Conservation (phyloP, 202 grass and related monocot species). For the Cymbopogon flexuosus region DNA sequence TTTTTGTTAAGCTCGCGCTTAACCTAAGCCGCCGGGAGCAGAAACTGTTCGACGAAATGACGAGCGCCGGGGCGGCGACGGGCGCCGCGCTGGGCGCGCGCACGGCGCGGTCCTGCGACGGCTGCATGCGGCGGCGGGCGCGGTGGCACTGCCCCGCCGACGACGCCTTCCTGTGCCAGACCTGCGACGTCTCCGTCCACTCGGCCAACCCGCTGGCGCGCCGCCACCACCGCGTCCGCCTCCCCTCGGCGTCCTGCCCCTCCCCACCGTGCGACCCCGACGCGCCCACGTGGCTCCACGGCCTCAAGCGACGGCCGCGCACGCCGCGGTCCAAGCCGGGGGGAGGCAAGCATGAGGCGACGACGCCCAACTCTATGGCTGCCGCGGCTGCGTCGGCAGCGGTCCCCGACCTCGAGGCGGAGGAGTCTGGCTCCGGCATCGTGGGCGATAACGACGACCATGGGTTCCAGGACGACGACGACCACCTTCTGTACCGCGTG, state of each 20-base stretch:
- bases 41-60: conserved; percentile 28
- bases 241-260: conserved; percentile 16
- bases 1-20: conserved; percentile 23
- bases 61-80: conserved; percentile 32
- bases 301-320: conserved; percentile 64
- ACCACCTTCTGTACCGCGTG: conserved; percentile 68
- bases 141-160: conserved; percentile 79
- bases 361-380: not conserved
- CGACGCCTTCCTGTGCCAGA: conserved; percentile 80
- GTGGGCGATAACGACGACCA: not conserved
- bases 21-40: not conserved
- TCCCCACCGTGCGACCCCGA: conserved; percentile 26
- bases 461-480: conserved; percentile 26
- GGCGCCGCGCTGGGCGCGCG: conserved; percentile 47
- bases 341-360: conserved; percentile 13
- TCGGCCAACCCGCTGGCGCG: conserved; percentile 76
- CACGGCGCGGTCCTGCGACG: conserved; percentile 72
- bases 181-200: conserved; percentile 85
- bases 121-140: conserved; percentile 73
- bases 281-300: conserved; percentile 62
- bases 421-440: conserved; percentile 37
- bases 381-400: not conserved
- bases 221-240: conserved; percentile 79
- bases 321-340: conserved; percentile 64
- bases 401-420: conserved; percentile 50